Percentiles rank a stretch among this genome's conserved stretches.
These are phyloP conservation scores for Sicyos baderoa DNA, from an alignment of 306 rosid species.

Conservation along the genomic window DNA sequence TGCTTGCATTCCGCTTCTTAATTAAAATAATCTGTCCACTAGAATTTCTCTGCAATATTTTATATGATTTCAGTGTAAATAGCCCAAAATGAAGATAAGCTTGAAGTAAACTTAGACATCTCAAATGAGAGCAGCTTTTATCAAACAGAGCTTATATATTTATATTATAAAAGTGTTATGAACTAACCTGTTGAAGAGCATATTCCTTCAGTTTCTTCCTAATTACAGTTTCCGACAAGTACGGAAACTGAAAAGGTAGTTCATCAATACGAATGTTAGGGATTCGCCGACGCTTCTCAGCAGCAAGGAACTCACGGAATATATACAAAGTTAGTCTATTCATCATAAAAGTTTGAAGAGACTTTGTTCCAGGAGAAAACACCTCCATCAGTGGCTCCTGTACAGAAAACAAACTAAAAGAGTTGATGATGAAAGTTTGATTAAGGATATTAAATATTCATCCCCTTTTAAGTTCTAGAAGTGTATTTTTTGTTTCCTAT, in stretches of 20 bases:
- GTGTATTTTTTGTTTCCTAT: neutral
- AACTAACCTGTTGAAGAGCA: constrained; percentile 70
- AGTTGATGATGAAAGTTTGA: neutral
- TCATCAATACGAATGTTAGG: constrained; percentile 60
- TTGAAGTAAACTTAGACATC: neutral
- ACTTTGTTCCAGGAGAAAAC: constrained; percentile 87
- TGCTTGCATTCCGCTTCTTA: constrained; percentile 80
- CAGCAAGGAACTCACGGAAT: constrained; percentile 81
- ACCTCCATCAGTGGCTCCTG: constrained; percentile 99
- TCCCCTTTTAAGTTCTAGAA: neutral
- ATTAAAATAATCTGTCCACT: constrained; percentile 68
- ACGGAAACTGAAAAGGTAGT: constrained; percentile 69
- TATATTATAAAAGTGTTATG: neutral
- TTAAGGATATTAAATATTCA: neutral
- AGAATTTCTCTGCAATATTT: constrained; percentile 53
- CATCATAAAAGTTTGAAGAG: constrained; percentile 79
- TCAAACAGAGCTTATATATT: neutral
- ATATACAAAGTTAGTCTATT: constrained; percentile 72
- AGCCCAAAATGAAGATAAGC: constrained; percentile 19
- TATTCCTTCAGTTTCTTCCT: constrained; percentile 73
- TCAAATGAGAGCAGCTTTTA: neutral
- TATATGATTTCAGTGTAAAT: constrained; percentile 25
- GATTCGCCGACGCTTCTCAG: constrained; percentile 55
- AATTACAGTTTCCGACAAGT: constrained; percentile 63
- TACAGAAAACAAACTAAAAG: constrained; percentile 22